Evolutionary conservation across 805 yeast genomes (phyloP), one percentile per base, ranked within the genome.

Genomic region (Cyberlindnera suaveolens): DNA sequence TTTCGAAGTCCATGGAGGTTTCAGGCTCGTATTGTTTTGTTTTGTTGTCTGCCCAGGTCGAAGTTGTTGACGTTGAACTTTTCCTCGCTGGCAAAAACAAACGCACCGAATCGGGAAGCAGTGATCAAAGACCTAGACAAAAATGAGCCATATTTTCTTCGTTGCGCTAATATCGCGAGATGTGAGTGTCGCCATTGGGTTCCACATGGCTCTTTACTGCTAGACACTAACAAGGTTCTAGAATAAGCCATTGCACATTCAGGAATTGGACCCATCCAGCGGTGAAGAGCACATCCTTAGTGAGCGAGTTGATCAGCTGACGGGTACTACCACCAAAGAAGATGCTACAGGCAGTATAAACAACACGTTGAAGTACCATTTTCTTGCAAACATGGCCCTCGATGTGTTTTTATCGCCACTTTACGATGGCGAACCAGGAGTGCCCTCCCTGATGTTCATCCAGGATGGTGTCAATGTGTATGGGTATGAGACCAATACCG

Each of bases 361-460:
- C 9, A 47, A 48, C 15, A 29, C 42, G 6, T 63, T 82, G 27
- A 78, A 81, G 51, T 81, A 78, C 63, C 80, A 83, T 54, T 82
- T 82, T 51, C 65, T 83, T 27, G 75, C 86, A n/a, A 87, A 83
- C 56, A 82, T 83, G 83, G 79, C 88, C 5, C 63, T 83, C 19
- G 90, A 83, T 58, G 73, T 81, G 17, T 80, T 83, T 54, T 69
- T 79, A 30, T 75, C 84, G 3, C 69, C 74, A 5, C 64, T 60
- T 15, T 66, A 66, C 42, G 62, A 62, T 27, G 77, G 79, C 0
- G 63, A 56, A 14, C 57, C 57, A 9, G 67, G 63, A 38, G 63
- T 72, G 16, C 51, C 53, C 4, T 44, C 51, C 7, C 62, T 83
- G 23, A 63, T 83, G 31, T 80, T 82, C 57, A 74, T 80, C 3